phyloP scores from a whole-genome alignment of 768 basidiomycete genomes.

The Lactarius pseudohatsudake region DNA sequence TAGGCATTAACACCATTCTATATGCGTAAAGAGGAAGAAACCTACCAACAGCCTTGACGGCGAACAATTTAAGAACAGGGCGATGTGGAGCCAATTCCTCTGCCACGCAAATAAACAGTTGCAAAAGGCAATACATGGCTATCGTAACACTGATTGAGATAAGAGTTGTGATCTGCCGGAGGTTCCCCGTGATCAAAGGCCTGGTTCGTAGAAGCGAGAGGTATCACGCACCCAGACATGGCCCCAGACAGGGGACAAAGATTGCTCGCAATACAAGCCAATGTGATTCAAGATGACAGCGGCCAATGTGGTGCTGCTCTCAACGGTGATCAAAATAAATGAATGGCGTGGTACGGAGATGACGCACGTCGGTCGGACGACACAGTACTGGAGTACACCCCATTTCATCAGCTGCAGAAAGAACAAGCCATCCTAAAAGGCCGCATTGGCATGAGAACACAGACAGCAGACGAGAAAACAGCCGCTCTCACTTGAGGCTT shows the following conservation, averaged over 20 bases:
- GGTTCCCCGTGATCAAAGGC: not conserved
- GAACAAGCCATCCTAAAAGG: conserved; percentile 56
- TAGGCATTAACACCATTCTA: not conserved
- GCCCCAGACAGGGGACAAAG: conserved; percentile 66
- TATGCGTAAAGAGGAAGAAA: conserved; percentile 5
- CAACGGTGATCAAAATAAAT: not conserved
- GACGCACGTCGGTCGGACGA: conserved; percentile 56
- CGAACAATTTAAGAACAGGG: conserved; percentile 66
- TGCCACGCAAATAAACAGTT: conserved; percentile 62
- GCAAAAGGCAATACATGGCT: conserved; percentile 77
- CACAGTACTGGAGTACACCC: conserved; percentile 73
- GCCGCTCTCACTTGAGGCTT: conserved; percentile 53
- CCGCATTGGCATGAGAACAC: conserved; percentile 18
- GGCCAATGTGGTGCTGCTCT: conserved; percentile 52
- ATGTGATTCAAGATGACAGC: conserved; percentile 62
- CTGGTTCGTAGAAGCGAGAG: not conserved
- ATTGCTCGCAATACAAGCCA: conserved; percentile 71
- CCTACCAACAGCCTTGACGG: conserved; percentile 72
- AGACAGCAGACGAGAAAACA: not conserved
- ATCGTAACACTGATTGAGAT: conserved; percentile 71
- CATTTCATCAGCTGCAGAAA: conserved; percentile 77
- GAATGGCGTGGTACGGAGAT: not conserved
- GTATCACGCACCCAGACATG: conserved; percentile 57
- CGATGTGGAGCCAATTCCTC: conserved; percentile 53
- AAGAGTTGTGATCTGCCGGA: conserved; percentile 51